A percentile compares a stretch with the other conserved stretches of the same genome.
Evolutionary conservation across 2,329 filamentous ascomycete species (phyloP).

Genomic region (Sporothrix mexicana): DNA sequence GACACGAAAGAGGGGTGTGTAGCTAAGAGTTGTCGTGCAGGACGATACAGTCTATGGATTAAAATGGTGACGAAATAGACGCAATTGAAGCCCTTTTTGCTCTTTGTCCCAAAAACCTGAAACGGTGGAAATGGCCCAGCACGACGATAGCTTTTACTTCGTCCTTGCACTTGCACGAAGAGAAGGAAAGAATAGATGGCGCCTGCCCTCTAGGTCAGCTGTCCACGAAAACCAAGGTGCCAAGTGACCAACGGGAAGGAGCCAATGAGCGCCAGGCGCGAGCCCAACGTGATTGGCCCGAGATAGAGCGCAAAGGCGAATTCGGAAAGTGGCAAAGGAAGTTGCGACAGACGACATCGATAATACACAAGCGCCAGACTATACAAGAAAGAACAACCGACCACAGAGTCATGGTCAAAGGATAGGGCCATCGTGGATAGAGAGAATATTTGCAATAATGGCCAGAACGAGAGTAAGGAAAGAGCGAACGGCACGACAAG

Average conservation of each 20-base stretch:
- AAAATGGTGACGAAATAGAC: constrained; percentile 21
- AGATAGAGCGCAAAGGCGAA: constrained; percentile 24
- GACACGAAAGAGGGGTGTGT: constrained; percentile 14
- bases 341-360: not conserved
- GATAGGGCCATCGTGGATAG: not conserved
- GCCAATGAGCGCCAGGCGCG: constrained; percentile 34
- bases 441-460: not conserved
- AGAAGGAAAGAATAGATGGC: not conserved
- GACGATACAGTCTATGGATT: not conserved
- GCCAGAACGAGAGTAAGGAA: not conserved
- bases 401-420: not conserved
- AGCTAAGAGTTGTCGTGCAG: not conserved
- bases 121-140: not conserved
- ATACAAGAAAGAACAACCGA: constrained; percentile 22
- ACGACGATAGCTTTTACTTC: too few relatives aligned
- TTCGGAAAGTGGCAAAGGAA: constrained; percentile 18
- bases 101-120: constrained; percentile 8
- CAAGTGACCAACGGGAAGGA: not conserved
- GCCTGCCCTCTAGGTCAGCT: not conserved
- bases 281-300: constrained; percentile 36
- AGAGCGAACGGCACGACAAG: constrained; percentile 1
- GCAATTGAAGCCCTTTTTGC: too few relatives aligned
- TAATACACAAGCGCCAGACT: not conserved
- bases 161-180: not conserved
- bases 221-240: not conserved